Conservation (phyloP, 2,329 filamentous ascomycete species). For the Venturia carpophila region DNA sequence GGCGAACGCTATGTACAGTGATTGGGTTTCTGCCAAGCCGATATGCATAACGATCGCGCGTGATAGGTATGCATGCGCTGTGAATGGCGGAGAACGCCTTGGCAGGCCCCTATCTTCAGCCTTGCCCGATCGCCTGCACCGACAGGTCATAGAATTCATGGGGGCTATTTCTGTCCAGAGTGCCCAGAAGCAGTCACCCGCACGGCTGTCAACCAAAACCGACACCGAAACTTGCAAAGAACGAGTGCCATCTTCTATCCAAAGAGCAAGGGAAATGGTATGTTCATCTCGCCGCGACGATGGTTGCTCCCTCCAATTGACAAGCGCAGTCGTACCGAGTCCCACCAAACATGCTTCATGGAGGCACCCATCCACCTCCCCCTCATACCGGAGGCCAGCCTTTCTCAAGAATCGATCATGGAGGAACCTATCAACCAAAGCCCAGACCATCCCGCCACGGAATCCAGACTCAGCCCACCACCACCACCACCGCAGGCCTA, state of each 20-base stretch:
- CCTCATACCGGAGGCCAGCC: background rate
- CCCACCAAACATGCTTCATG: background rate
- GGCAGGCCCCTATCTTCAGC: constrained; percentile 6
- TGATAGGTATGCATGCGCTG: background rate
- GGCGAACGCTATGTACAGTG: background rate
- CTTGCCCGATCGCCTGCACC: background rate
- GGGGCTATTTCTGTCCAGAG: background rate
- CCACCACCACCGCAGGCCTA: background rate
- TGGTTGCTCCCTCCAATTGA: background rate
- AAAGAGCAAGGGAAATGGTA: background rate
- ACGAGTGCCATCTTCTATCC: background rate
- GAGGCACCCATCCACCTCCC: background rate
- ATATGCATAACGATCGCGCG: background rate
- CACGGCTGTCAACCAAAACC: background rate
- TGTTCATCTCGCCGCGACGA: background rate
- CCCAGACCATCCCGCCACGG: constrained; percentile 1
- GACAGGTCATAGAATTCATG: background rate
- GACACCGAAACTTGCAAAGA: background rate
- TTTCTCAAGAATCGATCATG: background rate
- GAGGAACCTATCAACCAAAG: background rate
- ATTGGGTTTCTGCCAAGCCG: background rate
- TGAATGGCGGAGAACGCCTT: background rate
- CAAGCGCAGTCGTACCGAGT: background rate
- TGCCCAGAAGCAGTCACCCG: background rate
- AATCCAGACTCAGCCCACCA: background rate